Percentiles rank a stretch among this genome's conserved stretches.
These are phyloP conservation scores for Jaapia argillacea DNA, from an alignment of 768 basidiomycete genomes.

Conservation along the genomic window DNA sequence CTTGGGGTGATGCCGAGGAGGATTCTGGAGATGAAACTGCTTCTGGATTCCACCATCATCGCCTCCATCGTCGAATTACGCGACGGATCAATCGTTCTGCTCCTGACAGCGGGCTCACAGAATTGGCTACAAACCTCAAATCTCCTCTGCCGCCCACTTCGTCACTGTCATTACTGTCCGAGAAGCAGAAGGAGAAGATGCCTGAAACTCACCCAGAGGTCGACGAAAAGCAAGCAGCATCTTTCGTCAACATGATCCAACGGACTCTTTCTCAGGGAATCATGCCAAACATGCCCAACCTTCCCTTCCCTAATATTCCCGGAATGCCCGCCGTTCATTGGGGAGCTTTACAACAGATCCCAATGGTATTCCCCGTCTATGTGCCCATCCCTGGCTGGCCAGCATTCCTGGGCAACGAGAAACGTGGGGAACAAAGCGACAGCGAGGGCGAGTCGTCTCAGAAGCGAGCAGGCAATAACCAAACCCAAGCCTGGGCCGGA, in stretches of 20 bases:
- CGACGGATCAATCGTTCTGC: background rate
- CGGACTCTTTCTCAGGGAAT: slow-evolving; percentile 56
- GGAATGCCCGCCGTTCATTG: slow-evolving; percentile 35
- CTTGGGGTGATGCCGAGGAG: slow-evolving; percentile 62
- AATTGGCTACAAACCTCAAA: background rate
- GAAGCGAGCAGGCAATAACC: too few relatives aligned
- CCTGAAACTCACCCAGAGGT: too few relatives aligned
- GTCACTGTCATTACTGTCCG: slow-evolving; percentile 1
- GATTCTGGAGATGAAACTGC: slow-evolving; percentile 37
- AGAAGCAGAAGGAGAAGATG: slow-evolving; percentile 15
- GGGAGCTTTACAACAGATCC: slow-evolving; percentile 50
- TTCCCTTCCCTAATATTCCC: slow-evolving; percentile 33
- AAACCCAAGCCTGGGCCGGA: slow-evolving; percentile 27
- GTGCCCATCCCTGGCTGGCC: slow-evolving; percentile 62
- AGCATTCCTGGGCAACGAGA: slow-evolving; percentile 46
- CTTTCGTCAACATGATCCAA: slow-evolving; percentile 64
- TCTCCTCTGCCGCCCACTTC: background rate
- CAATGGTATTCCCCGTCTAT: slow-evolving; percentile 71
- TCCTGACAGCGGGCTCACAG: background rate
- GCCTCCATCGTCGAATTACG: background rate
- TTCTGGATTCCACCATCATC: slow-evolving; percentile 1
- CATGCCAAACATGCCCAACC: slow-evolving; percentile 41
- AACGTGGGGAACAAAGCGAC: slow-evolving; percentile 21
- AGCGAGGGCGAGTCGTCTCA: too few relatives aligned
- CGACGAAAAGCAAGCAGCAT: slow-evolving; percentile 31